These are phyloP conservation scores for Oryza australiensis DNA, from an alignment of 176 grass and related monocot genomes.

Conservation along the genomic window DNA sequence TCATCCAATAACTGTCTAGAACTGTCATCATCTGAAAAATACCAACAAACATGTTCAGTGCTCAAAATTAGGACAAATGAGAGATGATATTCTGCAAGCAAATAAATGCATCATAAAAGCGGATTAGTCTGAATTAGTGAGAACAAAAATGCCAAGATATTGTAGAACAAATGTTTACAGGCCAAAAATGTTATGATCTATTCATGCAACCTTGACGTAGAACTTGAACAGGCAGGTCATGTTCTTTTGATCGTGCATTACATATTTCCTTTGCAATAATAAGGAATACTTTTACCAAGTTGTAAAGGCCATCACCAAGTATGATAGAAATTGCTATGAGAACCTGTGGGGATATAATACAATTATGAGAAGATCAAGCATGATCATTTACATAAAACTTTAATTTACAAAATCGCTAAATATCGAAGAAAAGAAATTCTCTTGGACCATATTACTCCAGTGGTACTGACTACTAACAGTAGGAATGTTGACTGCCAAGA, in stretches of 20 bases:
- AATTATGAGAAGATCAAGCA: conserved; percentile 21
- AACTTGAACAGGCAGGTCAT: conserved; percentile 19
- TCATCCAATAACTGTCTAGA: conserved; percentile 1
- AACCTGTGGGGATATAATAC: conserved; percentile 34
- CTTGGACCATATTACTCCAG: not conserved
- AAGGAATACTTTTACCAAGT: conserved; percentile 46
- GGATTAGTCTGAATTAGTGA: not conserved
- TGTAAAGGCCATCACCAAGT: conserved; percentile 61
- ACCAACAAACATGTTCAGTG: not conserved
- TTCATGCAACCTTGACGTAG: conserved; percentile 41
- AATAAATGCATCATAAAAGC: conserved; percentile 1
- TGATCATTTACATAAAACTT: not conserved
- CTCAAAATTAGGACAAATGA: not conserved
- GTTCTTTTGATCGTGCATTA: not conserved
- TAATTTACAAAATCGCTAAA: not conserved
- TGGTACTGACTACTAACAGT: not conserved
- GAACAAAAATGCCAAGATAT: not conserved
- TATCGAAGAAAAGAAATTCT: not conserved
- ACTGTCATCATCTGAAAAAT: conserved; percentile 21
- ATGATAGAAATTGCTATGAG: conserved; percentile 49
- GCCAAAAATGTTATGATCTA: not conserved
- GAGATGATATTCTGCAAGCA: not conserved
- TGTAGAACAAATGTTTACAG: no score
- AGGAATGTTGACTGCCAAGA: not conserved
- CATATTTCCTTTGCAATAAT: conserved; percentile 26